phyloP scores from a whole-genome alignment of 768 basidiomycete species.

The Mycena belliarum region DNA sequence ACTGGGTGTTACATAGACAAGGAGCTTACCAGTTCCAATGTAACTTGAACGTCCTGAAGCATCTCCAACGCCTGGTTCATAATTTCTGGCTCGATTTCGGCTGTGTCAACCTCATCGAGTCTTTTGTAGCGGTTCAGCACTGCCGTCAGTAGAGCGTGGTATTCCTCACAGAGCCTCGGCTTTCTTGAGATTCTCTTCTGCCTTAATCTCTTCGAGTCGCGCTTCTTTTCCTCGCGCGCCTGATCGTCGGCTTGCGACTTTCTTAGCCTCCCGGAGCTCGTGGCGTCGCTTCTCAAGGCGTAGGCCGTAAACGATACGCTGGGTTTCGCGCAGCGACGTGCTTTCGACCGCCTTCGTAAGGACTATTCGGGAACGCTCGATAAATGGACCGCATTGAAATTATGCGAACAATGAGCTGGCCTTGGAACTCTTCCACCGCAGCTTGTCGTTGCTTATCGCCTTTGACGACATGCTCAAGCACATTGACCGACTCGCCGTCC shows the following conservation, averaged over 20 bases:
- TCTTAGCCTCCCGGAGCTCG: constrained; percentile 37
- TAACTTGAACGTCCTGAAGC: constrained; percentile 20
- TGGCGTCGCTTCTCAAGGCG: constrained; percentile 31
- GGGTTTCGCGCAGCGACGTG: constrained; percentile 20
- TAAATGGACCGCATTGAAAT: not conserved
- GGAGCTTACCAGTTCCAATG: constrained; percentile 15
- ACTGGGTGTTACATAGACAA: no score
- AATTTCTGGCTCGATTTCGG: constrained; percentile 28
- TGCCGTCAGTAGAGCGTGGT: constrained; percentile 13
- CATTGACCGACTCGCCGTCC: constrained; percentile 23
- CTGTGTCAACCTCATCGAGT: constrained; percentile 22
- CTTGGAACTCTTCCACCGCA: constrained; percentile 31
- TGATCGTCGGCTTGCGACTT: constrained; percentile 52
- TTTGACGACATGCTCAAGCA: constrained; percentile 44
- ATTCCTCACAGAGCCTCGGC: constrained; percentile 32
- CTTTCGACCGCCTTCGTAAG: constrained; percentile 32
- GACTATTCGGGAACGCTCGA: constrained; percentile 18
- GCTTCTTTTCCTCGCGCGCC: constrained; percentile 61
- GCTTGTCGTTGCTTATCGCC: constrained; percentile 40
- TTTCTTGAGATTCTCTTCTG: constrained; percentile 42
- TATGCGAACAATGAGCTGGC: constrained; percentile 27
- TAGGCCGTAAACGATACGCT: constrained; percentile 31
- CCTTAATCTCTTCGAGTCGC: constrained; percentile 48
- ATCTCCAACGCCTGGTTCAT: constrained; percentile 21
- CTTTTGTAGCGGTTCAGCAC: constrained; percentile 23